These are phyloP conservation scores for Acanthamoeba sp. DNA, from an alignment of 208 protist species.

Conservation along the genomic window DNA sequence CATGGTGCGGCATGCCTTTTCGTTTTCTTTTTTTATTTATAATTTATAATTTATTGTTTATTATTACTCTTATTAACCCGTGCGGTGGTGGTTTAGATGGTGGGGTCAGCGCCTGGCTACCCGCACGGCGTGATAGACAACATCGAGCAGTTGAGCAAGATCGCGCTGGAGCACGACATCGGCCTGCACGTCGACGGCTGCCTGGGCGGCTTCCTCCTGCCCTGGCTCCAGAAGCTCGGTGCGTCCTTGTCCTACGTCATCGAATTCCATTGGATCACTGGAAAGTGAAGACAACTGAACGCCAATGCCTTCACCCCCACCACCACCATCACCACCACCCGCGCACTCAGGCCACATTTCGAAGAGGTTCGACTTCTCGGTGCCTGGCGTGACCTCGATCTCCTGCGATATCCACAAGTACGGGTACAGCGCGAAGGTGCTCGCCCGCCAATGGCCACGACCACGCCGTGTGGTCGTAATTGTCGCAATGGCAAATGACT, in stretches of 20 bases:
- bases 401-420: slow-evolving; percentile 98
- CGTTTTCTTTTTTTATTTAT: no score
- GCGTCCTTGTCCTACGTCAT: not conserved
- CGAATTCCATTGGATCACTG: no score
- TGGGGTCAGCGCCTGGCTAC: slow-evolving; percentile 95
- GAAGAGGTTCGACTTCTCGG: slow-evolving; percentile 94
- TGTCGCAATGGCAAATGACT: no score
- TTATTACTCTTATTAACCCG: not conserved
- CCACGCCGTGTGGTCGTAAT: not conserved
- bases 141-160: slow-evolving; percentile 77
- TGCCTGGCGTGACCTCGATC: slow-evolving; percentile 96
- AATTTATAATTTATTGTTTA: not conserved
- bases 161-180: slow-evolving; percentile 92
- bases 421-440: slow-evolving; percentile 97
- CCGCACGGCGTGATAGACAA: slow-evolving; percentile 96
- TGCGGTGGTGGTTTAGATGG: slow-evolving; percentile 87
- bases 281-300: no score
- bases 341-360: slow-evolving; percentile 42
- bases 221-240: slow-evolving; percentile 89
- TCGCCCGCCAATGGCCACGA: slow-evolving; percentile 51
- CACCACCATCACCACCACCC: no score
- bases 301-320: no score
- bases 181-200: slow-evolving; percentile 98
- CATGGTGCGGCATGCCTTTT: not conserved
- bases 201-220: slow-evolving; percentile 97